Evolutionary conservation across 2,329 filamentous ascomycete genomes (phyloP).

Genomic region (Tolypocladium paradoxum): DNA sequence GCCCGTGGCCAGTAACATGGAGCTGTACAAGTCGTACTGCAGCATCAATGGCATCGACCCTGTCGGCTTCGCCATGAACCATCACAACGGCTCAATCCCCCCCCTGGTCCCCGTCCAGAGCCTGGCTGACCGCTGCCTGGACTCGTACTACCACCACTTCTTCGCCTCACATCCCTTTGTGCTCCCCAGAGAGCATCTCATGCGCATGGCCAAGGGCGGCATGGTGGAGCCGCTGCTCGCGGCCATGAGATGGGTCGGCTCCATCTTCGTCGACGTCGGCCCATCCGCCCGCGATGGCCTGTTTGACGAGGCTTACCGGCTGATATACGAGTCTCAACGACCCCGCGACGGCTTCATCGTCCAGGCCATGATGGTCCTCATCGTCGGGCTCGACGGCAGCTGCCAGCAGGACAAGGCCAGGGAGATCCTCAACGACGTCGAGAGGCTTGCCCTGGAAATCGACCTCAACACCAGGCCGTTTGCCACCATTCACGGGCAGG

Average conservation of each 20-base stretch:
- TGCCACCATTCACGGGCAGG: slow-evolving; percentile 51
- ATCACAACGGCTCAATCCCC: slow-evolving; percentile 7
- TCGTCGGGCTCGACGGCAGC: slow-evolving; percentile 68
- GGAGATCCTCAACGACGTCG: slow-evolving; percentile 55
- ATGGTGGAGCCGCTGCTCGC: slow-evolving; percentile 38
- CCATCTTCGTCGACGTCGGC: slow-evolving; percentile 40
- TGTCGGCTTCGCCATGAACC: slow-evolving; percentile 7
- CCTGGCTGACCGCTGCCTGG: slow-evolving; percentile 41
- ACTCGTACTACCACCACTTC: slow-evolving; percentile 49
- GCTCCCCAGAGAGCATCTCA: slow-evolving; percentile 39
- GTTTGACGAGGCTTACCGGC: slow-evolving; percentile 46
- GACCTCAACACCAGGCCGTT: slow-evolving; percentile 63
- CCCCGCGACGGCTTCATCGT: slow-evolving; percentile 52
- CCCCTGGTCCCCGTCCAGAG: slow-evolving; percentile 16
- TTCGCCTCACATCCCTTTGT: slow-evolving; percentile 47
- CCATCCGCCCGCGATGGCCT: slow-evolving; percentile 32
- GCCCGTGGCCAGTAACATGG: slow-evolving; percentile 16
- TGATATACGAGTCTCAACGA: slow-evolving; percentile 34
- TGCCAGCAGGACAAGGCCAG: slow-evolving; percentile 60
- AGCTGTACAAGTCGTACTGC: slow-evolving; percentile 27
- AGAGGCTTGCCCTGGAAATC: slow-evolving; percentile 63
- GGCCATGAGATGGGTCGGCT: slow-evolving; percentile 46
- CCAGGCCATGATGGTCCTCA: slow-evolving; percentile 66
- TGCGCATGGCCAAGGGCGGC: slow-evolving; percentile 36
- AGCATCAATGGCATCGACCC: slow-evolving; percentile 14